Percentiles rank a stretch among this genome's conserved stretches.
Conservation (phyloP, 768 basidiomycete species). For the Phylloporus rhodoxanthus region DNA sequence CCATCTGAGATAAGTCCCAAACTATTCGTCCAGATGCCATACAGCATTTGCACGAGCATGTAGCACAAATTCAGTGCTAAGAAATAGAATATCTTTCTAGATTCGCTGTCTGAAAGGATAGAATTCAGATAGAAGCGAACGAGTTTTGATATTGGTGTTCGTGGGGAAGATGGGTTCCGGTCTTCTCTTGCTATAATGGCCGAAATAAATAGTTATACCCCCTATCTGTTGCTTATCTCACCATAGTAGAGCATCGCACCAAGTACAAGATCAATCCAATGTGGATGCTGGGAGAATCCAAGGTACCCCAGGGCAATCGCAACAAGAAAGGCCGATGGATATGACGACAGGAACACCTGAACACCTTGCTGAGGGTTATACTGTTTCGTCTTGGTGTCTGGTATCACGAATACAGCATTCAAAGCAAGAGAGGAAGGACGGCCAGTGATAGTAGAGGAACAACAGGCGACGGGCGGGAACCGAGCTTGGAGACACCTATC, state of each 20-base stretch:
- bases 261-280: slow-evolving; percentile 55
- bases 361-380: slow-evolving; percentile 45
- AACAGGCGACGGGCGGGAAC: slow-evolving; percentile 44
- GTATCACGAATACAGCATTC: slow-evolving; percentile 54
- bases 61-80: slow-evolving; percentile 89
- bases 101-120: slow-evolving; percentile 86
- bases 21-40: slow-evolving; percentile 97
- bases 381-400: slow-evolving; percentile 44
- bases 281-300: slow-evolving; percentile 56
- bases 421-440: slow-evolving; percentile 58
- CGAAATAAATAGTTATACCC: slow-evolving; percentile 5
- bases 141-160: slow-evolving; percentile 50
- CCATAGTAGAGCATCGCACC: slow-evolving; percentile 60
- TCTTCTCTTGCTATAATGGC: slow-evolving; percentile 40
- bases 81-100: slow-evolving; percentile 95
- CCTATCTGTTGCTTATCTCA: slow-evolving; percentile 26
- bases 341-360: slow-evolving; percentile 56
- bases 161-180: slow-evolving; percentile 39
- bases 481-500: slow-evolving; percentile 32
- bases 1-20: slow-evolving; percentile 96
- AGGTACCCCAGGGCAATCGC: slow-evolving; percentile 53
- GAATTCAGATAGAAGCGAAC: slow-evolving; percentile 77
- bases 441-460: slow-evolving; percentile 54
- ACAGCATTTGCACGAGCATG: slow-evolving; percentile 96
- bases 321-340: slow-evolving; percentile 43